These are phyloP conservation scores for Trypanosomatidae sp. DNA, from an alignment of 208 protist genomes.

Conservation along the genomic window DNA sequence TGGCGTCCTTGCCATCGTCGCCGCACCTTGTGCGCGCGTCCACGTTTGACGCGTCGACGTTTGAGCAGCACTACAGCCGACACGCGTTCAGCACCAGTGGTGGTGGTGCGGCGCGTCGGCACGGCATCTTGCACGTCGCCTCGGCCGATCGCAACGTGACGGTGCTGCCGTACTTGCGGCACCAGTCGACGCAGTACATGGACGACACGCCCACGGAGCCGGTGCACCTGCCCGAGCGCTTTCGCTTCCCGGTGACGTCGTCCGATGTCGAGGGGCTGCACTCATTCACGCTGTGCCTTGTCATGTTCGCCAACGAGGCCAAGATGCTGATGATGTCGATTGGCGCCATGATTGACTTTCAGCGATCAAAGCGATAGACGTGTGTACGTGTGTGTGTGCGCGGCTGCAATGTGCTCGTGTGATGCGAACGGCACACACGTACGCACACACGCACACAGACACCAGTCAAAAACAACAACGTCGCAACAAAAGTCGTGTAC, in stretches of 20 bases:
- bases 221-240: conserved; percentile 40
- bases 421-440: no score
- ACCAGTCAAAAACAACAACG: no score
- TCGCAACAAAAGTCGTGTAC: no score
- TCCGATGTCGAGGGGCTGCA: conserved; percentile 72
- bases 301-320: conserved; percentile 77
- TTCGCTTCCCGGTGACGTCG: conserved; percentile 56
- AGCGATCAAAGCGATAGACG: conserved; percentile 26
- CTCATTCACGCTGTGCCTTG: conserved; percentile 54
- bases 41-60: conserved; percentile 14
- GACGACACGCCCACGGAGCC: conserved; percentile 1
- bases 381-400: neutral
- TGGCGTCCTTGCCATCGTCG: no score
- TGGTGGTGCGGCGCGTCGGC: neutral
- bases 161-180: conserved; percentile 16
- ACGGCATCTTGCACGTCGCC: conserved; percentile 10
- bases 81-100: no score
- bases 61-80: conserved; percentile 3
- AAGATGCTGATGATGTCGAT: conserved; percentile 61
- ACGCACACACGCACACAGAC: neutral
- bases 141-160: conserved; percentile 24
- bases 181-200: neutral
- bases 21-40: no score
- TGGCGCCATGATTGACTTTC: conserved; percentile 48
- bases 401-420: neutral